Evolutionary conservation across 2,329 filamentous ascomycete species (phyloP).

Genomic region (Cladophialophora immunda): DNA sequence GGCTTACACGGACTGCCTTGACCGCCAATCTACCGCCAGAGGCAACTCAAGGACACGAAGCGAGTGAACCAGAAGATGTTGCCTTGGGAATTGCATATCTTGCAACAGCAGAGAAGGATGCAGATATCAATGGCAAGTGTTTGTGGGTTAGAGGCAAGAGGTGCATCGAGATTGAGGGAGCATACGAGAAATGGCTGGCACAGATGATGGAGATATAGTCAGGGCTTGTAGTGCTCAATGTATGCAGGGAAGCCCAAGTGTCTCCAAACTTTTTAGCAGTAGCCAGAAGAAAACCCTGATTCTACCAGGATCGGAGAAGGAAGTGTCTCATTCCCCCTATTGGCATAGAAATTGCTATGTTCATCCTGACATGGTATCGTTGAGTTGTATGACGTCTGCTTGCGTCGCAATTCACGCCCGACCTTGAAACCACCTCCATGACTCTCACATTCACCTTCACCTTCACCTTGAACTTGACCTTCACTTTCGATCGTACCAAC

Average conservation of each 20-base stretch:
- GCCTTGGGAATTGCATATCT: slow-evolving; percentile 18
- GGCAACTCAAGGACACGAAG: neutral
- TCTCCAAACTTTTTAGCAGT: neutral
- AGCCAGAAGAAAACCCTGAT: neutral
- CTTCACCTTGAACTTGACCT: neutral
- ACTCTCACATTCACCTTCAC: neutral
- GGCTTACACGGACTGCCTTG: slow-evolving; percentile 14
- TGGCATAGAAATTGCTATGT: neutral
- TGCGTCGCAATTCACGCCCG: neutral
- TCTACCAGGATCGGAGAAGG: neutral
- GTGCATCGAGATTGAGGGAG: slow-evolving; percentile 13
- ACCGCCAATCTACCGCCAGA: slow-evolving; percentile 11
- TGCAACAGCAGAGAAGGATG: slow-evolving; percentile 10
- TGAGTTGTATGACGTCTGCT: neutral
- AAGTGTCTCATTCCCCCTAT: neutral
- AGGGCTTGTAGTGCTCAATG: neutral
- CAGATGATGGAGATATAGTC: slow-evolving; percentile 1
- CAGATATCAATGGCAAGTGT: slow-evolving; percentile 13
- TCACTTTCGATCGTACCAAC: neutral
- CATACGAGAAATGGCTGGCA: slow-evolving; percentile 16
- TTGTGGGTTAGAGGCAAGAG: slow-evolving; percentile 19
- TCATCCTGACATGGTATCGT: neutral
- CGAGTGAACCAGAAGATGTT: slow-evolving; percentile 16
- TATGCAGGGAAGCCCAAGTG: neutral
- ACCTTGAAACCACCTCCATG: neutral